Conservation (phyloP, 2,329 filamentous ascomycete species). For the Neofusicoccum umdonicola region DNA sequence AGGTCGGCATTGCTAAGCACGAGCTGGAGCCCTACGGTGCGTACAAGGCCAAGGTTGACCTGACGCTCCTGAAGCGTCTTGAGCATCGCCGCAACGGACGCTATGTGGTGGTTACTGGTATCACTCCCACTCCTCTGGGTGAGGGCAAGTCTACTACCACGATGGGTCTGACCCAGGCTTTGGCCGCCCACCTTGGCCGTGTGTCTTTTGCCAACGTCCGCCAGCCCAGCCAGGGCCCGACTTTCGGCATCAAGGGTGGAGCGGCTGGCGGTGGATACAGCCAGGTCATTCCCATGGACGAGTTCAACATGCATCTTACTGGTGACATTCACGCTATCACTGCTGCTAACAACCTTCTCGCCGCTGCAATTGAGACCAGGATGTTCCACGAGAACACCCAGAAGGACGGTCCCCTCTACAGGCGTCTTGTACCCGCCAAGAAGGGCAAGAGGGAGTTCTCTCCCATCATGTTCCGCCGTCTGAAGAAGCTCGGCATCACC, state of each 20-base stretch:
- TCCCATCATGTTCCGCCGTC: constrained; percentile 85
- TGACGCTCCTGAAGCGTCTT: constrained; percentile 76
- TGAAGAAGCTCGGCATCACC: constrained; percentile 93
- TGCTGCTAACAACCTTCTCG: constrained; percentile 93
- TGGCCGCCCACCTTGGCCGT: constrained; percentile 83
- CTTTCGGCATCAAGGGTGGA: constrained; percentile 98
- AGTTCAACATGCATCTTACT: constrained; percentile 97
- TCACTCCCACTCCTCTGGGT: constrained; percentile 92
- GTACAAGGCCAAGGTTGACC: constrained; percentile 93
- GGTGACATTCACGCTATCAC: constrained; percentile 98
- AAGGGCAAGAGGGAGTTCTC: constrained; percentile 85
- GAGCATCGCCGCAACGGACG: constrained; percentile 83
- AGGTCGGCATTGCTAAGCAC: constrained; percentile 82
- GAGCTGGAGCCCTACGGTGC: constrained; percentile 94
- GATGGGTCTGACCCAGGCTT: constrained; percentile 88
- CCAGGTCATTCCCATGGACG: constrained; percentile 99
- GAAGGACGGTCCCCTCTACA: constrained; percentile 84
- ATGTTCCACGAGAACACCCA: constrained; percentile 98
- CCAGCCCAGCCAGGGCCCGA: constrained; percentile 94
- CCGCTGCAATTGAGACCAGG: constrained; percentile 92
- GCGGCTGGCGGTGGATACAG: constrained; percentile 97
- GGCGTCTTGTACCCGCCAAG: constrained; percentile 82
- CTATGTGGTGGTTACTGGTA: constrained; percentile 91
- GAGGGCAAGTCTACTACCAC: constrained; percentile 99
- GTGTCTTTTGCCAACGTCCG: constrained; percentile 95